Base-by-base conservation (phyloP, 1,139 yeast genomes). In the Saccharomyces pastorianus region DNA sequence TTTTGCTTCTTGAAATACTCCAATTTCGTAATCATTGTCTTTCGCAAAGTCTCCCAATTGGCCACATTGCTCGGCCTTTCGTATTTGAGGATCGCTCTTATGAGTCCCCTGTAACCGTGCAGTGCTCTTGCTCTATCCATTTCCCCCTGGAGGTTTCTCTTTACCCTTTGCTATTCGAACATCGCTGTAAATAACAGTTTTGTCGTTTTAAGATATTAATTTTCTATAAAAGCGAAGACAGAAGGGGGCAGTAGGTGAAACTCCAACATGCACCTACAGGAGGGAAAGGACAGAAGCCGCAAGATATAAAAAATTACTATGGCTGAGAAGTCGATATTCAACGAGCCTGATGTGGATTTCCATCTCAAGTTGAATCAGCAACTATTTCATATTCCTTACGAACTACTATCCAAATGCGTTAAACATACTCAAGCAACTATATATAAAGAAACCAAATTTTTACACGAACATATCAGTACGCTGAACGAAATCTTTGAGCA, bases 381-480 rank as follows among this genome's bases (percentile, higher is more conserved):
- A 2, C 81, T 79, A 55, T 83, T 84, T 68, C 76, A 76, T 53
- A 80, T 84, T 0, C 91, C 91, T 0, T 73, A 77, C 26, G 88
- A 84, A 60, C 71, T 84, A 17, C 71, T 83, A 50, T 76, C 76
- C 60, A 81, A 78, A 71, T 84, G 84, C 62, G 77, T 82, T 68
- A 83, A 81, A 64, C 65, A 68, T 41, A 73, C 82, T 17, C 85
- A 83, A 61, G 80, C 76, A 61, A 69, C 80, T 11, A 74, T 82
- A n/a, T 87, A 82, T 61, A 81, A 50, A 42, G 63, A 61, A 48
- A 49, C 64, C 2, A 44, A 49, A 2, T 48, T 53, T 17, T 29
- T 66, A 13, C 48, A 58, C 6, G 34, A 75, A 57, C 80, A 80
- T 51, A 76, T 78, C 66, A 72, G 72, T 51, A 75, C 71, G 52